phyloP scores from a whole-genome alignment of 1,284 basidiomycete genomes.

The Calocybe gambosa region DNA sequence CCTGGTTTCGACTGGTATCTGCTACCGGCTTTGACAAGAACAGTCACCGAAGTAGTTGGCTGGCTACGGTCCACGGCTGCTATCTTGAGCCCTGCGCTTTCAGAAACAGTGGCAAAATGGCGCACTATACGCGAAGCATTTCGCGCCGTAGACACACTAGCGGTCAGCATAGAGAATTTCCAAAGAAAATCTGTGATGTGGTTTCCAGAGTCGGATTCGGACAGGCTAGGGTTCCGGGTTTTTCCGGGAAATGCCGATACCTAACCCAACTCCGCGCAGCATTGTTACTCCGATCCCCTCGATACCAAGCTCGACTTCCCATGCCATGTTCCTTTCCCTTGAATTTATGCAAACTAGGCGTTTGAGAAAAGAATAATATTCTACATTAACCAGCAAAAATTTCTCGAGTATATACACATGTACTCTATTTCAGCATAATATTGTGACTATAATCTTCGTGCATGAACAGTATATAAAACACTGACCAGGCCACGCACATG shows the following conservation, averaged over 20 bases:
- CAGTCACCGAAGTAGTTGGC: conserved; percentile 78
- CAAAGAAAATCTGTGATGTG: conserved; percentile 12
- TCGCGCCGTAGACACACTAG: conserved; percentile 15
- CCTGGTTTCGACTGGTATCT: conserved; percentile 84
- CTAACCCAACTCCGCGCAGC: background rate
- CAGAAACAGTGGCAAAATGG: conserved; percentile 75
- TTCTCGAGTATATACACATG: background rate
- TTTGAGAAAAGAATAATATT: background rate
- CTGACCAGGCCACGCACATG: conserved; percentile 35
- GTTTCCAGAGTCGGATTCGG: conserved; percentile 20
- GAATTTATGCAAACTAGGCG: background rate
- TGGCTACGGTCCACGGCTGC: conserved; percentile 78
- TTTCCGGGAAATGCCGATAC: conserved; percentile 15
- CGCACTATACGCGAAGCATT: conserved; percentile 51
- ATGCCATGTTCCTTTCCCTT: too few species aligned
- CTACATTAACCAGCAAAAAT: background rate
- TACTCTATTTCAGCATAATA: background rate
- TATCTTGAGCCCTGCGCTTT: conserved; percentile 78
- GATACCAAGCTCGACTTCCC: too few species aligned
- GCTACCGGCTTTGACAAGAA: conserved; percentile 88
- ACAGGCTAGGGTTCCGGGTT: conserved; percentile 22
- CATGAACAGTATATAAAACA: conserved; percentile 30
- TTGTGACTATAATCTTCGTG: conserved; percentile 13
- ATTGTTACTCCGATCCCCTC: background rate
- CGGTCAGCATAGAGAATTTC: conserved; percentile 20